Evolutionary conservation across 73 alveolate genomes (phyloP).

Genomic region (Uronychia binucleata): DNA sequence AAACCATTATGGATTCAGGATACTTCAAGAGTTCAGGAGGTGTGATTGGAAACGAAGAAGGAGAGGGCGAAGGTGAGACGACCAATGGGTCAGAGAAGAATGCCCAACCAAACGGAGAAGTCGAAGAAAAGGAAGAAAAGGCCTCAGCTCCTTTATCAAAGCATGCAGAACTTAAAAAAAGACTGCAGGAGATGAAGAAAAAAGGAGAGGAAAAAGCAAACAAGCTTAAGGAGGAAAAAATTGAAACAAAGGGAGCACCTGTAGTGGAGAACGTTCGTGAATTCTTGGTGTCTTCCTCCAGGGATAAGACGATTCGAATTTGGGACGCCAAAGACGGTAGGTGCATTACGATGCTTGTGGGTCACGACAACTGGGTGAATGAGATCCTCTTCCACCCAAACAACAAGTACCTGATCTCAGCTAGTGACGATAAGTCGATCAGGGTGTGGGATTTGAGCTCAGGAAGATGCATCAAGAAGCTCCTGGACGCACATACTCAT

Average conservation of each 20-base stretch:
- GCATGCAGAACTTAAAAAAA: background rate
- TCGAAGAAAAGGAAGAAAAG: conserved; percentile 21
- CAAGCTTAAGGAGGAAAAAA: background rate
- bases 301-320: conserved; percentile 86
- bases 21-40: conserved; percentile 1
- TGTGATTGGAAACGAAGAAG: background rate
- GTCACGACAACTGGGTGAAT: conserved; percentile 97
- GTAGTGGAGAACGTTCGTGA: conserved; percentile 24
- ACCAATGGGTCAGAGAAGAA: background rate
- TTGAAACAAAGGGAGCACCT: background rate
- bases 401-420: conserved; percentile 67
- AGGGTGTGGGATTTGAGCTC: conserved; percentile 83
- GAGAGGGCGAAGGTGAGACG: background rate
- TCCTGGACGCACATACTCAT: conserved; percentile 39
- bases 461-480: conserved; percentile 56
- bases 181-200: conserved; percentile 9
- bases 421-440: conserved; percentile 90
- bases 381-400: conserved; percentile 83
- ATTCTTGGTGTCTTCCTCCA: conserved; percentile 79
- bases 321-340: conserved; percentile 88
- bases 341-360: conserved; percentile 70
- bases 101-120: conserved; percentile 15
- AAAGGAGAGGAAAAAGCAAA: background rate
- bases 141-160: background rate
- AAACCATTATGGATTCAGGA: conserved; percentile 15